A percentile compares a stretch with the other conserved stretches of the same genome.
Evolutionary conservation across 371 early-diverging fungal genomes (phyloP).

Genomic region (Fennellomyces sp.): DNA sequence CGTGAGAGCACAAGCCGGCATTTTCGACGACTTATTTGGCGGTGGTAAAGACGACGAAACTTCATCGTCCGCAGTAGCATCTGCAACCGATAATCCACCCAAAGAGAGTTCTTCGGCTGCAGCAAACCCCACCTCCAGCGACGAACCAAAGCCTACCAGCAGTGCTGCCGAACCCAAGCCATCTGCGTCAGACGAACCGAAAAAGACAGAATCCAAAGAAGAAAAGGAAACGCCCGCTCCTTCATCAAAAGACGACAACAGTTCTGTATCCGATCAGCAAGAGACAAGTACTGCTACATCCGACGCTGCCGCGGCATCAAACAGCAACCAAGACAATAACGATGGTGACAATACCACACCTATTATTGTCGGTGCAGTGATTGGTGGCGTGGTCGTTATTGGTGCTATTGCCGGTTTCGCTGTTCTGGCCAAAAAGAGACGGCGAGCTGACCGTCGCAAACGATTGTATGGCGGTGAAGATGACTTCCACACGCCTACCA

Average conservation of each 20-base stretch:
- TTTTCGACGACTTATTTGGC: constrained; percentile 8
- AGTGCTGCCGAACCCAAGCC: neutral
- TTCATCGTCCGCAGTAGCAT: constrained; percentile 4
- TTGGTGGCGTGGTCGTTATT: constrained; percentile 41
- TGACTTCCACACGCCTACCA: constrained; percentile 13
- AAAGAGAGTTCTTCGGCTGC: neutral
- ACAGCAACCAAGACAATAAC: neutral
- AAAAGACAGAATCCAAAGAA: neutral
- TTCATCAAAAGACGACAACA: neutral
- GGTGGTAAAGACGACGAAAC: neutral
- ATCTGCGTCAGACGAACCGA: neutral
- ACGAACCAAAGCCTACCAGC: neutral
- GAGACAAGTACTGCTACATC: neutral
- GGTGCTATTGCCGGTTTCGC: constrained; percentile 44
- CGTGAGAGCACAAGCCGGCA: constrained; percentile 12
- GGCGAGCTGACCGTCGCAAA: constrained; percentile 27
- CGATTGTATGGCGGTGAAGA: constrained; percentile 23
- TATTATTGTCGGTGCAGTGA: constrained; percentile 46
- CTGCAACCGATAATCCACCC: neutral
- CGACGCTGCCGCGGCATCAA: constrained; percentile 7
- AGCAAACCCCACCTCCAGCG: neutral
- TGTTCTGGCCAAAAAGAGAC: constrained; percentile 18
- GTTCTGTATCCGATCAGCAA: neutral
- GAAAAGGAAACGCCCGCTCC: constrained; percentile 7
- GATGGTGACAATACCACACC: constrained; percentile 14